A percentile compares a stretch with the other conserved stretches of the same genome.
Evolutionary conservation across 768 basidiomycete species (phyloP).

Genomic region (Russula sp.): DNA sequence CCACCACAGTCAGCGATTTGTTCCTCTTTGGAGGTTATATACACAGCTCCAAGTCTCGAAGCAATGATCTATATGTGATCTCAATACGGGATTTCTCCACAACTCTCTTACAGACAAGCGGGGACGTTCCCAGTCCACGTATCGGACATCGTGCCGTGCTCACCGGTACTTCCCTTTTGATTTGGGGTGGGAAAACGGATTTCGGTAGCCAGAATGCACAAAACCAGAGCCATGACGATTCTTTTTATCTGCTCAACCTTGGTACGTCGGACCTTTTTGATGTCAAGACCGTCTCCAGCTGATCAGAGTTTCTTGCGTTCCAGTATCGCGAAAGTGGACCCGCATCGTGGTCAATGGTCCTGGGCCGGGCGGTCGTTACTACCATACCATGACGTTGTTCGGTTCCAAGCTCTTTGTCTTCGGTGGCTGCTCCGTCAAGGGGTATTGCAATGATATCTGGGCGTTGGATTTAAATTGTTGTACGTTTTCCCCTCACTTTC

Average conservation of each 20-base stretch:
- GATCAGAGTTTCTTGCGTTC: not conserved
- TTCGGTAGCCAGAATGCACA: conserved; percentile 57
- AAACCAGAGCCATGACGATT: conserved; percentile 82
- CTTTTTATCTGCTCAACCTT: conserved; percentile 88
- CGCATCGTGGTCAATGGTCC: conserved; percentile 73
- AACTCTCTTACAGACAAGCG: conserved; percentile 78
- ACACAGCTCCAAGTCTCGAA: conserved; percentile 60
- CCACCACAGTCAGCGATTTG: conserved; percentile 78
- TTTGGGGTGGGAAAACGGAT: conserved; percentile 94
- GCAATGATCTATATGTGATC: conserved; percentile 90
- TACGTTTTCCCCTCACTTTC: conserved; percentile 43
- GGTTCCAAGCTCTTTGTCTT: conserved; percentile 92
- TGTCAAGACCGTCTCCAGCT: not conserved
- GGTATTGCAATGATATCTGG: conserved; percentile 94
- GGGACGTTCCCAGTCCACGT: conserved; percentile 81
- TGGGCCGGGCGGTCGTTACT: conserved; percentile 85
- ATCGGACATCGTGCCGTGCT: conserved; percentile 90
- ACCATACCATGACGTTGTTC: conserved; percentile 91
- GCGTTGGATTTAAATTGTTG: conserved; percentile 92
- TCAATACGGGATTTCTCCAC: conserved; percentile 77
- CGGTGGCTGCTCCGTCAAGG: conserved; percentile 90
- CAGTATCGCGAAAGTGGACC: conserved; percentile 95
- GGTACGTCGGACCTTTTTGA: conserved; percentile 50
- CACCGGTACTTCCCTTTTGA: conserved; percentile 90
- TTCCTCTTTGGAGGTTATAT: conserved; percentile 97